Evolutionary conservation across 2,329 filamentous ascomycete genomes (phyloP).

Genomic region (Cercospora canescens): DNA sequence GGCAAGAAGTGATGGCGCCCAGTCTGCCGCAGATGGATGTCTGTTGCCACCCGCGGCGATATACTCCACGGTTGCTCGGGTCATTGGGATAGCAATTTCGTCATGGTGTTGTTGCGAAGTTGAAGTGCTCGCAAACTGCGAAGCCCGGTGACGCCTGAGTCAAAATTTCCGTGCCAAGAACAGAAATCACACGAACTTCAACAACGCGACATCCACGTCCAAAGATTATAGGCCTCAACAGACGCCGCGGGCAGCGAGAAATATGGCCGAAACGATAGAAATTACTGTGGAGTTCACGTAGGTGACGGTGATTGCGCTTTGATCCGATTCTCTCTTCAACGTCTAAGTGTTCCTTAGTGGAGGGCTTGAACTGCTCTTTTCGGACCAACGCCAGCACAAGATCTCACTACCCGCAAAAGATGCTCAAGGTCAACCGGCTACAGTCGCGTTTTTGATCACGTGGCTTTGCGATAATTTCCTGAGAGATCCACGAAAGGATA

Average conservation of each 20-base stretch:
- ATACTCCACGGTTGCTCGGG: conserved; percentile 38
- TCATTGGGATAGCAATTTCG: conserved; percentile 6
- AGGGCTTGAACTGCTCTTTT: conserved; percentile 92
- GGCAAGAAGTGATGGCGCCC: conserved; percentile 73
- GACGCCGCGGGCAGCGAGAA: neutral
- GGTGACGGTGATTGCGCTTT: conserved; percentile 26
- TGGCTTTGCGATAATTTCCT: conserved; percentile 80
- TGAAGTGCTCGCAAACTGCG: neutral
- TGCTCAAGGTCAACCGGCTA: conserved; percentile 61
- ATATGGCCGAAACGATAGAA: conserved; percentile 43
- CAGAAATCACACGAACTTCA: neutral
- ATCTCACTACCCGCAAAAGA: conserved; percentile 67
- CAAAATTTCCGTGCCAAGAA: conserved; percentile 9
- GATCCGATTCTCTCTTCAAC: neutral
- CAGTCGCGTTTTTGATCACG: conserved; percentile 72
- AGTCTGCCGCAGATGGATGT: conserved; percentile 87
- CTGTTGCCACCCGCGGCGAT: conserved; percentile 85
- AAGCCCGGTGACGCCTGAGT: neutral
- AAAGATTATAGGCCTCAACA: neutral
- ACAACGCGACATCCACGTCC: neutral
- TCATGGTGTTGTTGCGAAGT: conserved; percentile 1
- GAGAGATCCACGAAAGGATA: conserved; percentile 79
- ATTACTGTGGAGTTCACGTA: conserved; percentile 77
- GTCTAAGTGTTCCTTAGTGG: conserved; percentile 54
- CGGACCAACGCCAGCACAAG: conserved; percentile 72